Evolutionary conservation across 2,329 filamentous ascomycete genomes (phyloP).

Genomic region (Aspergillus vadensis): DNA sequence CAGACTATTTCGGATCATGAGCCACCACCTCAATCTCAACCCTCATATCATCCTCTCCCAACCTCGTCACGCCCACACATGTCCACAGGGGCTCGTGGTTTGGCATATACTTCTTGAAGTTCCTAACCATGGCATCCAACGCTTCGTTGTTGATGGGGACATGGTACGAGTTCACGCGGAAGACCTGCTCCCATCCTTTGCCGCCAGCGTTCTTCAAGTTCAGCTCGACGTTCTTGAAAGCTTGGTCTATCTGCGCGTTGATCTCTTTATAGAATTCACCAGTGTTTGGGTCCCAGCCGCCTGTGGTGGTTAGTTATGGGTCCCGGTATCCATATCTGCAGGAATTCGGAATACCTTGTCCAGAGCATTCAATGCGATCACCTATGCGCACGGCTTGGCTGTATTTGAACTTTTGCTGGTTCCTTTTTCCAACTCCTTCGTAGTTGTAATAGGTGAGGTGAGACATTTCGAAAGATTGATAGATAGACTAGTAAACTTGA

Average conservation of each 20-base stretch:
- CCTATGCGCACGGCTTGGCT: constrained; percentile 54
- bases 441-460: constrained; percentile 45
- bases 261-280: constrained; percentile 37
- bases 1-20: constrained; percentile 33
- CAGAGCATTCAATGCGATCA: constrained; percentile 48
- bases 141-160: constrained; percentile 46
- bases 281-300: constrained; percentile 37
- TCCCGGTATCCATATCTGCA: background rate
- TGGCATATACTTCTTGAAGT: constrained; percentile 55
- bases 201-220: constrained; percentile 56
- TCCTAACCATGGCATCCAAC: constrained; percentile 46
- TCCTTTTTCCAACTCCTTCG: constrained; percentile 40
- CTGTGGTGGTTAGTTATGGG: constrained; percentile 20
- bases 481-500: background rate
- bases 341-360: constrained; percentile 24
- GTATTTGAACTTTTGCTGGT: constrained; percentile 41
- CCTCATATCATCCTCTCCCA: constrained; percentile 56
- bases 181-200: constrained; percentile 53
- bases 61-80: constrained; percentile 51
- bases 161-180: constrained; percentile 51
- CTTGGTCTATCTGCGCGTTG: constrained; percentile 52
- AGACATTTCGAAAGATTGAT: constrained; percentile 30
- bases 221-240: constrained; percentile 60
- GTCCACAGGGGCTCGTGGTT: constrained; percentile 59
- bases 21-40: constrained; percentile 63